Conservation (phyloP, 805 yeast species). For the Brettanomyces bruxellensis region DNA sequence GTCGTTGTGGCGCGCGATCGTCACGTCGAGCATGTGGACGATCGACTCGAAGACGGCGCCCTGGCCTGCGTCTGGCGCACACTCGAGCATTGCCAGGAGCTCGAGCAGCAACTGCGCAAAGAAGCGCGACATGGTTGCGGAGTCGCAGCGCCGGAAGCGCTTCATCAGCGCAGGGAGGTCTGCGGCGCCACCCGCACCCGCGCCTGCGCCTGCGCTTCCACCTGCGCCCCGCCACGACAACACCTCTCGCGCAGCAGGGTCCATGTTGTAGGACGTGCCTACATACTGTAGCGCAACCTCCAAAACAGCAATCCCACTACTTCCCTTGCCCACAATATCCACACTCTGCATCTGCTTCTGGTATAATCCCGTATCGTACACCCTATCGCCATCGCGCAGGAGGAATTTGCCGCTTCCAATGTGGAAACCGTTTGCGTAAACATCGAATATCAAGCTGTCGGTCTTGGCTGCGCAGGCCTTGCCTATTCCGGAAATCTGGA, state of each 20-base stretch:
- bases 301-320: constrained; percentile 32
- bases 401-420: constrained; percentile 50
- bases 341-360: constrained; percentile 32
- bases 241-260: constrained; percentile 42
- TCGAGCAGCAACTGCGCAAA: constrained; percentile 47
- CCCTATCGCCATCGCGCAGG: constrained; percentile 20
- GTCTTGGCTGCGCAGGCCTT: constrained; percentile 25
- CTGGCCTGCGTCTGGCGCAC: constrained; percentile 5
- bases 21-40: constrained; percentile 51
- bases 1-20: constrained; percentile 59
- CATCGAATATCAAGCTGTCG: constrained; percentile 45
- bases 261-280: constrained; percentile 59
- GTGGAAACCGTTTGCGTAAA: constrained; percentile 55
- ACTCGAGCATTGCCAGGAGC: constrained; percentile 25
- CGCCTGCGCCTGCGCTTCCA: background rate
- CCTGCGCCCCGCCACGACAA: constrained; percentile 33
- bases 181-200: background rate
- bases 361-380: constrained; percentile 25
- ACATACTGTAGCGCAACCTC: constrained; percentile 57
- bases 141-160: constrained; percentile 45
- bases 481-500: constrained; percentile 54
- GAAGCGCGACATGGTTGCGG: constrained; percentile 43
- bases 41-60: constrained; percentile 41
- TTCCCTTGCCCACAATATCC: constrained; percentile 34
- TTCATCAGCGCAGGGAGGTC: constrained; percentile 39